Evolutionary conservation across 2,329 filamentous ascomycete genomes (phyloP).

Genomic region (Venturia aucupariae): DNA sequence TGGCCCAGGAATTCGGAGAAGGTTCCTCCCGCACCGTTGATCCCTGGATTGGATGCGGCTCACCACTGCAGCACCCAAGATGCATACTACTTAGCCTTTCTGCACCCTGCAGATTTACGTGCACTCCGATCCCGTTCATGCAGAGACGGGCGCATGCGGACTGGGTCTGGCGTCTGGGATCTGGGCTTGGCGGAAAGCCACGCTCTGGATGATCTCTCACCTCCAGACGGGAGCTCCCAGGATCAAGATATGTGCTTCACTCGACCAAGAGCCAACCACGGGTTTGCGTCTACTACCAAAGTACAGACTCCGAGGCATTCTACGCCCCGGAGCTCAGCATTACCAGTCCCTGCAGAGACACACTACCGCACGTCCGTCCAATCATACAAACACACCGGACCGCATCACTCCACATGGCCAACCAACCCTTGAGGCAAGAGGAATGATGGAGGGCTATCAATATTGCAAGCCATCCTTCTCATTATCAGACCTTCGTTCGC

Average conservation of each 20-base stretch:
- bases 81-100: too few relatives aligned
- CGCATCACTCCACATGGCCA: background rate
- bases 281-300: background rate
- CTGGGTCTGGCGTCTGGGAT: background rate
- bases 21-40: background rate
- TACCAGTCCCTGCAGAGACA: background rate
- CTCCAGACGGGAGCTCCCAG: background rate
- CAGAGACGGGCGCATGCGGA: background rate
- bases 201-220: background rate
- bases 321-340: background rate
- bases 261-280: background rate
- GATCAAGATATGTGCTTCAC: background rate
- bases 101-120: background rate
- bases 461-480: slow-evolving; percentile 1
- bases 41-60: background rate
- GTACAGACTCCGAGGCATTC: background rate
- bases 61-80: too few relatives aligned
- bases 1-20: too few relatives aligned
- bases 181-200: too few relatives aligned
- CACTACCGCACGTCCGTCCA: background rate
- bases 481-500: background rate
- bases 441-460: background rate
- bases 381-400: background rate
- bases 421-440: background rate
- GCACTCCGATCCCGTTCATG: background rate